Conservation (phyloP, 176 grass and related monocot genomes). For the Eragrostis curvula region DNA sequence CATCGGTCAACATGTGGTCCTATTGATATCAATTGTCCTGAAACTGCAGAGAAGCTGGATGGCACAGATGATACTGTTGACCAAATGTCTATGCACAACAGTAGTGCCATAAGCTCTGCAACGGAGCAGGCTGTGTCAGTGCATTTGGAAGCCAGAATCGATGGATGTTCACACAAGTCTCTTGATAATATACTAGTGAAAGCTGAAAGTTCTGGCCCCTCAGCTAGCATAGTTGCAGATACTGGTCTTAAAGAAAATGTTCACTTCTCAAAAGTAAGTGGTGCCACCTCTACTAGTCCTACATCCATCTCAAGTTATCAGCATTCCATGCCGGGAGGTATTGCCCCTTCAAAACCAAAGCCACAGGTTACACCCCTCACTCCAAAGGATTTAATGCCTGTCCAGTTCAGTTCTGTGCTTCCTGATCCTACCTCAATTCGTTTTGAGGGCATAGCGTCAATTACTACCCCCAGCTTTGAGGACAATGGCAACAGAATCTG, state of each 20-base stretch:
- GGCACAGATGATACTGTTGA: constrained; percentile 22
- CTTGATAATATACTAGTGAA: constrained; percentile 27
- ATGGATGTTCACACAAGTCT: constrained; percentile 35
- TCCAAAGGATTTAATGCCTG: constrained; percentile 68
- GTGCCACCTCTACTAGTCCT: constrained; percentile 26
- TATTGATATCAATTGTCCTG: constrained; percentile 51
- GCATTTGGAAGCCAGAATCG: constrained; percentile 22
- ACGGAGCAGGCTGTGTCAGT: constrained; percentile 25
- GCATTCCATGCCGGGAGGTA: constrained; percentile 33
- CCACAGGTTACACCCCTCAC: constrained; percentile 45
- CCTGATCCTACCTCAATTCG: constrained; percentile 58
- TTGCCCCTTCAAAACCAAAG: constrained; percentile 39
- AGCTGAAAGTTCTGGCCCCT: constrained; percentile 16
- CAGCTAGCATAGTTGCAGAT: constrained; percentile 30
- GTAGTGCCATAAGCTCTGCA: constrained; percentile 15
- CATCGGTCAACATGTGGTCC: constrained; percentile 30
- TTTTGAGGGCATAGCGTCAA: constrained; percentile 63
- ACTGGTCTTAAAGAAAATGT: constrained; percentile 36
- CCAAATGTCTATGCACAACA: constrained; percentile 28
- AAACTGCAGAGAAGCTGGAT: constrained; percentile 34
- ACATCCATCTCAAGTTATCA: constrained; percentile 34
- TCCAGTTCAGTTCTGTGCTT: constrained; percentile 59
- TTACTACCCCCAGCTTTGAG: constrained; percentile 56
- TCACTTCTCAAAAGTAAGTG: constrained; percentile 27
- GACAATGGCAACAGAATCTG: constrained; percentile 39